Base-by-base conservation (phyloP, 2,329 filamentous ascomycete species). In the Colletotrichum sp. region DNA sequence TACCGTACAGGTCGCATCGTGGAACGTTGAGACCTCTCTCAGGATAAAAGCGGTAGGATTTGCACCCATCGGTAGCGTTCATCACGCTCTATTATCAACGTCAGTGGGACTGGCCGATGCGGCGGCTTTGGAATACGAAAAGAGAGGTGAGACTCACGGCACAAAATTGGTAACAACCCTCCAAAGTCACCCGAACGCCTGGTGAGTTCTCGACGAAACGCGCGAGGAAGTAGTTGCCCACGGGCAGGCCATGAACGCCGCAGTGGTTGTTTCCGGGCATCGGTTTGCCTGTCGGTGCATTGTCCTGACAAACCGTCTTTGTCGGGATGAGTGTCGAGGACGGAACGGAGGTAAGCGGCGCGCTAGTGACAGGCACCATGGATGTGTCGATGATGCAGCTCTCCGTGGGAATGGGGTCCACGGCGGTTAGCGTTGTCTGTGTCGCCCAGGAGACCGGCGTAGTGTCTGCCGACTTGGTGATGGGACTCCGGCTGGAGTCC, bases 151-250 rank as follows among this genome's bases (percentile, higher is more conserved):
- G 15, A 79, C 80, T 82, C 78, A 84, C 86, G 67, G 78, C 77
- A 77, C 86, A 88, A 80, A 87, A 85, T 75, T 86, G 81, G 79
- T 82, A 88, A 80, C 87, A 88, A 3, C 85, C 85, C 73, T 84
- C 80, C 9, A 86, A 79, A 4, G 84, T 85, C 28, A 88, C 83
- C 2, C 80, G 78, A 44, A 84, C 82, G 15, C 78, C 80, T 2
- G 75, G 74, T 8, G 77, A 80, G 72, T 87, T 82, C 78, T 87
- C 81, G 60, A 82, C 81, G 75, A 84, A 87, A 77, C 84, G 82
- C 13, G 83, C 85, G 4, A 87, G 77, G 75, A 87, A 85, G 76
- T 82, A 86, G 71, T 81, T 80, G 10, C 84, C 84, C 3, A 81
- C 79, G 1, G 84, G 80, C 71, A 80, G 65, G 24, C 85, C 86